These are phyloP conservation scores for Bremia lactucae DNA, from an alignment of 352 stramenopile genomes.

Conservation along the genomic window DNA sequence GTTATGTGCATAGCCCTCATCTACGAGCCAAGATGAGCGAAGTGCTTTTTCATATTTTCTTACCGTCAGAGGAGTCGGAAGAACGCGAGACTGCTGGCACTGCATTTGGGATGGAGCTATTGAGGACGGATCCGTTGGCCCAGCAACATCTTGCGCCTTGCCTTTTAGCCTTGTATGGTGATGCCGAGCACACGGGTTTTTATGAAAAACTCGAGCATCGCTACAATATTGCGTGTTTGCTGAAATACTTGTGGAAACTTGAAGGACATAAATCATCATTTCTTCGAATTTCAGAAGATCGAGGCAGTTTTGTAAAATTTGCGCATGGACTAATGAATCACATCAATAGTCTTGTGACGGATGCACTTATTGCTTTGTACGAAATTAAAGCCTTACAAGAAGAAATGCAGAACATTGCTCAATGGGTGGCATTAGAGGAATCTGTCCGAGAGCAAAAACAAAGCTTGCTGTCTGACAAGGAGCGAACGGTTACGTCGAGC, in stretches of 20 bases:
- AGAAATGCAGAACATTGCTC: slow-evolving; percentile 75
- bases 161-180: slow-evolving; percentile 94
- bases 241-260: slow-evolving; percentile 96
- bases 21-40: slow-evolving; percentile 94
- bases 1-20: slow-evolving; percentile 85
- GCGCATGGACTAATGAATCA: slow-evolving; percentile 99
- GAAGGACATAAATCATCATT: slow-evolving; percentile 92
- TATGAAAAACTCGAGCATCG: slow-evolving; percentile 97
- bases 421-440: slow-evolving; percentile 80
- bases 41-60: slow-evolving; percentile 93
- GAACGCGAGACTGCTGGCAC: slow-evolving; percentile 55
- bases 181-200: slow-evolving; percentile 96
- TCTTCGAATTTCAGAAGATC: slow-evolving; percentile 86
- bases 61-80: slow-evolving; percentile 82
- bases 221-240: slow-evolving; percentile 92
- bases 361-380: slow-evolving; percentile 92
- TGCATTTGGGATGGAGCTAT: slow-evolving; percentile 39
- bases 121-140: slow-evolving; percentile 54
- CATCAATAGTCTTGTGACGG: slow-evolving; percentile 94
- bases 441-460: slow-evolving; percentile 86
- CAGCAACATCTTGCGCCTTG: slow-evolving; percentile 89
- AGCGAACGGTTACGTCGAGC: slow-evolving; percentile 87
- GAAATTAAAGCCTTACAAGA: slow-evolving; percentile 92
- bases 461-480: slow-evolving; percentile 79
- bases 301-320: slow-evolving; percentile 95